Percentiles rank a stretch among this genome's conserved stretches.
Evolutionary conservation across 202 grass and related monocot species (phyloP).

Genomic region (Panicum hallii): DNA sequence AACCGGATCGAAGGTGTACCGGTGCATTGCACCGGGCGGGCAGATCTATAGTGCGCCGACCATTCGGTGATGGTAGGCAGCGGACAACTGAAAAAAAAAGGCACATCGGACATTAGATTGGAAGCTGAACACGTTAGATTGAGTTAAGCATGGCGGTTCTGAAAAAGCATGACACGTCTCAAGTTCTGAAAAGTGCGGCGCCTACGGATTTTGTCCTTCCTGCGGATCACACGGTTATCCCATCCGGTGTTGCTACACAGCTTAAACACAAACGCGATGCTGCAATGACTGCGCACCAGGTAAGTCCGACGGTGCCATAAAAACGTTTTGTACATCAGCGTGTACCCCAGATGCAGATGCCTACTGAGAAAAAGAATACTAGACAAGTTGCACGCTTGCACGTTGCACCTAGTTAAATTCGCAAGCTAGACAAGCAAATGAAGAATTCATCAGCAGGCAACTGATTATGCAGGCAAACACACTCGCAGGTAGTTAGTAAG

Average conservation of each 20-base stretch:
- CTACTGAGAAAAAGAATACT: neutral
- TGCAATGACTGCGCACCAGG: neutral
- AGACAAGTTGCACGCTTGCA: constrained; percentile 30
- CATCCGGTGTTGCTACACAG: neutral
- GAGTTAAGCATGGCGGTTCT: neutral
- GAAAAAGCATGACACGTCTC: constrained; percentile 15
- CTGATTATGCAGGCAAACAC: neutral
- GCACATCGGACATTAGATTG: neutral
- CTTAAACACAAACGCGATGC: neutral
- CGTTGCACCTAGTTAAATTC: constrained; percentile 6
- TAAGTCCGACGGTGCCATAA: too few relatives aligned
- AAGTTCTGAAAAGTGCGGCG: neutral
- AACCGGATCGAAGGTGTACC: neutral
- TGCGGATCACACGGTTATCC: constrained; percentile 5
- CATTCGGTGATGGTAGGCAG: constrained; percentile 10
- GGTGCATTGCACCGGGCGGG: constrained; percentile 33
- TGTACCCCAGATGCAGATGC: neutral
- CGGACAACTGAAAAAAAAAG: neutral
- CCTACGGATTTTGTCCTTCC: neutral
- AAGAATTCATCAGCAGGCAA: neutral
- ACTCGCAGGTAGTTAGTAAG: neutral
- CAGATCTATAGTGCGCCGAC: constrained; percentile 22
- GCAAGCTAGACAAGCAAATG: constrained; percentile 3
- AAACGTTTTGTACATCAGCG: neutral
- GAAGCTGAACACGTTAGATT: neutral